A percentile compares a stretch with the other conserved stretches of the same genome.
phyloP scores from a whole-genome alignment of 306 rosid genomes.

The Pachyrhizus erosus region DNA sequence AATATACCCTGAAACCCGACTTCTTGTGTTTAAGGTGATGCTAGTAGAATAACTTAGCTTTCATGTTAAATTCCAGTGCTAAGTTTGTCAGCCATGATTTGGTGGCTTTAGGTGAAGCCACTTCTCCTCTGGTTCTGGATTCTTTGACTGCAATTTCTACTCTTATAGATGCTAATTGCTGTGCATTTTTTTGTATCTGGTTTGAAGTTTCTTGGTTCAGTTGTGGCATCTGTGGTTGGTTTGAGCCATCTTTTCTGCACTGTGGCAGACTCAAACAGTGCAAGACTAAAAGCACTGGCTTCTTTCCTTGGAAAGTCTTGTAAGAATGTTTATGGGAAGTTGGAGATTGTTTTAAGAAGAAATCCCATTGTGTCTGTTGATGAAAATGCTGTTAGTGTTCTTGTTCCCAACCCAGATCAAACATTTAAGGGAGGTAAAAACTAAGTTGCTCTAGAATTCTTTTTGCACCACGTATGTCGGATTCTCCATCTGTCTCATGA shows the following conservation, averaged over 20 bases:
- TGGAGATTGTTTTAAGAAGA: constrained; percentile 66
- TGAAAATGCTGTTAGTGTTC: constrained; percentile 75
- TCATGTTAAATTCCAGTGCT: constrained; percentile 21
- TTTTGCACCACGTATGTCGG: constrained; percentile 20
- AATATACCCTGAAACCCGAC: not conserved
- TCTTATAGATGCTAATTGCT: constrained; percentile 47
- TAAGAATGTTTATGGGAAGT: constrained; percentile 47
- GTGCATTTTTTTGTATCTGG: constrained; percentile 43
- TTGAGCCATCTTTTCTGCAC: constrained; percentile 70
- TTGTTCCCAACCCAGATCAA: constrained; percentile 60
- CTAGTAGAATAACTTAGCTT: not conserved
- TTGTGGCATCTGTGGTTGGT: constrained; percentile 80
- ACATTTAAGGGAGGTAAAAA: constrained; percentile 63
- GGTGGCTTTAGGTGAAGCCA: constrained; percentile 23
- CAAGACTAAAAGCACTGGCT: constrained; percentile 67
- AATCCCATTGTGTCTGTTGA: constrained; percentile 67
- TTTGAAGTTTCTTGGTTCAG: constrained; percentile 64
- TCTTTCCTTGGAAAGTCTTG: constrained; percentile 60
- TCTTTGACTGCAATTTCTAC: constrained; percentile 33
- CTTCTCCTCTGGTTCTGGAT: constrained; percentile 32
- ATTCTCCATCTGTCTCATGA: constrained; percentile 27
- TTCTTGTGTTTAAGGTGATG: constrained; percentile 3
- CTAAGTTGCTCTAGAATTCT: constrained; percentile 39
- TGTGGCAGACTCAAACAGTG: constrained; percentile 65
- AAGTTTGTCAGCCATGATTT: constrained; percentile 27